Conservation (phyloP, 2,329 filamentous ascomycete species). For the Furcasterigmium sp. region DNA sequence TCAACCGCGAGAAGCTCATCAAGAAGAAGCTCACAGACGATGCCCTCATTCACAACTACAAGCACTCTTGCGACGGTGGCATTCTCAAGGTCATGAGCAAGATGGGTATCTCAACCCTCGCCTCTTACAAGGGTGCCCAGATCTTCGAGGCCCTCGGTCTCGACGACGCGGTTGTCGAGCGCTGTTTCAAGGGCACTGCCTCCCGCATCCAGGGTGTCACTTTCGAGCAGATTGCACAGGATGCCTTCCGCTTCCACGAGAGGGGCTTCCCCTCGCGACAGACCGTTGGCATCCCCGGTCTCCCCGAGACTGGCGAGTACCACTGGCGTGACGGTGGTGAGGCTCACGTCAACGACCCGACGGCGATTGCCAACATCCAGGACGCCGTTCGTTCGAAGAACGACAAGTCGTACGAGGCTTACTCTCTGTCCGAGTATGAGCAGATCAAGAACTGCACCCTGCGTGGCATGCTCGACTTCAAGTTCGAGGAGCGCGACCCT, state of each 20-base stretch:
- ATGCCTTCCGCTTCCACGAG: conserved; percentile 92
- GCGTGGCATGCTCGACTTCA: conserved; percentile 90
- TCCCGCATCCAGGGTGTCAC: conserved; percentile 92
- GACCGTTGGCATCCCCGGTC: conserved; percentile 70
- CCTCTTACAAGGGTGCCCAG: conserved; percentile 95
- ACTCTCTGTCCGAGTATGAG: conserved; percentile 88
- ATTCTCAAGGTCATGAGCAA: conserved; percentile 99
- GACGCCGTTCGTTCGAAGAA: conserved; percentile 96
- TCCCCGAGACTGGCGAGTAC: conserved; percentile 92
- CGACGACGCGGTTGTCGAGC: conserved; percentile 85
- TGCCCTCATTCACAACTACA: conserved; percentile 88
- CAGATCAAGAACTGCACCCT: conserved; percentile 96
- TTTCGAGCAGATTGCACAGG: conserved; percentile 88
- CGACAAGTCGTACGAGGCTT: conserved; percentile 96
- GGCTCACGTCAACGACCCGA: conserved; percentile 90
- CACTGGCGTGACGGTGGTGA: conserved; percentile 98
- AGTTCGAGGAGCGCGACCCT: conserved; percentile 78
- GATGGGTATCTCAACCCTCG: conserved; percentile 97
- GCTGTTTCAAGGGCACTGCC: conserved; percentile 91
- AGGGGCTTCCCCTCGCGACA: conserved; percentile 80
- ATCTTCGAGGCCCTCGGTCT: conserved; percentile 96
- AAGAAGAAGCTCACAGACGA: conserved; percentile 82
- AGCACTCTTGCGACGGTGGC: conserved; percentile 91
- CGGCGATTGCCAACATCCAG: conserved; percentile 93
- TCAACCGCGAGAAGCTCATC: conserved; percentile 88